Conservation (phyloP, 768 basidiomycete genomes). For the Tephrocybe sp. region DNA sequence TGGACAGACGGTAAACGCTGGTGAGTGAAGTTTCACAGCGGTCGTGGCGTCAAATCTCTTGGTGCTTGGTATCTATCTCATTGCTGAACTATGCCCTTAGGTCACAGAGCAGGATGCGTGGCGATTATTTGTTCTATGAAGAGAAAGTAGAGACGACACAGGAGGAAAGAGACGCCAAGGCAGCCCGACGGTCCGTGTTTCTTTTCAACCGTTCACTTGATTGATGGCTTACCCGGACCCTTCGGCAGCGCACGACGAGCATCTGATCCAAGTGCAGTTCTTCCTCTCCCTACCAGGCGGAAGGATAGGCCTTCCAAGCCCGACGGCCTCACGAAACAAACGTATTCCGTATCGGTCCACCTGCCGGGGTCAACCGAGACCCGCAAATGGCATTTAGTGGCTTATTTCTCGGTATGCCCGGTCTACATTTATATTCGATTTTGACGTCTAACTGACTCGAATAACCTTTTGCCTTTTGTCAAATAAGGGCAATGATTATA, state of each 20-base stretch:
- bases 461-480: slow-evolving; percentile 1
- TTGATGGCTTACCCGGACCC: slow-evolving; percentile 9
- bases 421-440: slow-evolving; percentile 1
- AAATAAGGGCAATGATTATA: slow-evolving; percentile 67
- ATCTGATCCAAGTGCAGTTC: slow-evolving; percentile 55
- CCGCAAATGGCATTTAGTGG: slow-evolving; percentile 82
- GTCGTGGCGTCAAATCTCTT: no score
- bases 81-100: slow-evolving; percentile 36
- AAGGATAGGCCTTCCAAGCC: slow-evolving; percentile 78
- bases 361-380: slow-evolving; percentile 54
- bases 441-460: slow-evolving; percentile 3
- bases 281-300: slow-evolving; percentile 61
- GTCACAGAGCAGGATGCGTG: slow-evolving; percentile 85
- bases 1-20: slow-evolving; percentile 85
- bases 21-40: slow-evolving; percentile 36
- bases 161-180: slow-evolving; percentile 77
- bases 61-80: no score
- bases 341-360: slow-evolving; percentile 75
- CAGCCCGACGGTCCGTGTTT: slow-evolving; percentile 62
- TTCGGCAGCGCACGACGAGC: slow-evolving; percentile 51
- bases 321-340: slow-evolving; percentile 83
- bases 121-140: slow-evolving; percentile 81
- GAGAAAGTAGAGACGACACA: slow-evolving; percentile 80
- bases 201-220: neutral
- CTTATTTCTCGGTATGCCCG: slow-evolving; percentile 68